A percentile compares a stretch with the other conserved stretches of the same genome.
phyloP scores from a whole-genome alignment of 257 asterid genomes.

The Mentha longifolia region DNA sequence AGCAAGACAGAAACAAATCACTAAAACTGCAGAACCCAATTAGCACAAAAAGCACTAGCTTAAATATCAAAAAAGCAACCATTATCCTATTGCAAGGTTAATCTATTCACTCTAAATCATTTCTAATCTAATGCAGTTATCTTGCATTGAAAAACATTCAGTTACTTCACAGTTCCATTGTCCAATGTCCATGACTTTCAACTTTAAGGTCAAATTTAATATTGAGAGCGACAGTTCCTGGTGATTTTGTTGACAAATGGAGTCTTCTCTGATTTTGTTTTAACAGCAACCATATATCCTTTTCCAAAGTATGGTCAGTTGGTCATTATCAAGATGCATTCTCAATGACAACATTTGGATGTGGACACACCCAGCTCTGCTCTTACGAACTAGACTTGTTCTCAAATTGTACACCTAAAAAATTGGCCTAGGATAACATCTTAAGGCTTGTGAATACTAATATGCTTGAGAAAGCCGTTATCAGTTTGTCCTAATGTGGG shows the following conservation, averaged over 20 bases:
- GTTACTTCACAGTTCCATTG: neutral
- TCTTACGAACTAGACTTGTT: neutral
- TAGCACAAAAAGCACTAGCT: neutral
- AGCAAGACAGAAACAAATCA: neutral
- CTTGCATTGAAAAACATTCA: too few relatives aligned
- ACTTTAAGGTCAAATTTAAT: constrained; percentile 8
- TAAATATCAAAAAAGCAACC: neutral
- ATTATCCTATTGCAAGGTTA: neutral
- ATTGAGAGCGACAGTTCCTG: neutral
- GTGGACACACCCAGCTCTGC: neutral
- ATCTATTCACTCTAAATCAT: neutral
- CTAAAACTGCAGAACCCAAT: neutral
- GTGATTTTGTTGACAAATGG: neutral
- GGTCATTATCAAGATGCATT: neutral
- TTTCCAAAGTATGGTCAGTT: too few relatives aligned
- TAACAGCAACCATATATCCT: neutral
- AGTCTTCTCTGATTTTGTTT: neutral
- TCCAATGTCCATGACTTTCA: neutral
- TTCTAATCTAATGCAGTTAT: neutral
- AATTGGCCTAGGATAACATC: neutral
- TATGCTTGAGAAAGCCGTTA: constrained; percentile 13
- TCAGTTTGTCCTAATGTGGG: neutral
- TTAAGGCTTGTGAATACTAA: constrained; percentile 12
- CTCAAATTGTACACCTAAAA: neutral
- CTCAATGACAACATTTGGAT: constrained; percentile 10